phyloP scores from a whole-genome alignment of 768 basidiomycete species.

The Tulasnella sp. region DNA sequence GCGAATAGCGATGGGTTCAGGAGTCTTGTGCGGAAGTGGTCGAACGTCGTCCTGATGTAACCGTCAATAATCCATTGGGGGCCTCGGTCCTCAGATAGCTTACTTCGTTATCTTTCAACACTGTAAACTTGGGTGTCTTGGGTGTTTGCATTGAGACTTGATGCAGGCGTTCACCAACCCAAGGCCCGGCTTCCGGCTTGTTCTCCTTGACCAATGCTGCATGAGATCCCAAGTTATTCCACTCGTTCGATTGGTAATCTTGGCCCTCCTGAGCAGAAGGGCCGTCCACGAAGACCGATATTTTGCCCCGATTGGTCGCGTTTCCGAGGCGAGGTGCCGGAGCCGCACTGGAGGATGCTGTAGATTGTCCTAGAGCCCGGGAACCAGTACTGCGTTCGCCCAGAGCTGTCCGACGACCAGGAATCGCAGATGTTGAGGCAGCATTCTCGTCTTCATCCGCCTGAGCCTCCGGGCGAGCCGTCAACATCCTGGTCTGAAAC shows the following conservation, averaged over 20 bases:
- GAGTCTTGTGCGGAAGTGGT: constrained; percentile 32
- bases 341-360: constrained; percentile 39
- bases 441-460: constrained; percentile 33
- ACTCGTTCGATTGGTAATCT: constrained; percentile 41
- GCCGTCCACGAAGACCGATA: constrained; percentile 45
- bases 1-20: constrained; percentile 42
- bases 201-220: constrained; percentile 51
- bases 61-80: background rate
- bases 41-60: constrained; percentile 21
- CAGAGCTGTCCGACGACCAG: constrained; percentile 39
- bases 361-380: constrained; percentile 49
- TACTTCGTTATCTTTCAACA: constrained; percentile 49
- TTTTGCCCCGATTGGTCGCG: constrained; percentile 41
- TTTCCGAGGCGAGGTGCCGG: constrained; percentile 35
- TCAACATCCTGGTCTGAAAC: constrained; percentile 67
- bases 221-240: constrained; percentile 50
- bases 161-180: constrained; percentile 49
- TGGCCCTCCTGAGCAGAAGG: constrained; percentile 9
- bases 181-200: constrained; percentile 45
- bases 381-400: constrained; percentile 39
- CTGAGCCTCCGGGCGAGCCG: constrained; percentile 41
- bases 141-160: constrained; percentile 41
- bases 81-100: background rate
- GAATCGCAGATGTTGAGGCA: constrained; percentile 38
- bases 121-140: constrained; percentile 48